phyloP scores from a whole-genome alignment of 331 rosid species.

The Malus hybrid region DNA sequence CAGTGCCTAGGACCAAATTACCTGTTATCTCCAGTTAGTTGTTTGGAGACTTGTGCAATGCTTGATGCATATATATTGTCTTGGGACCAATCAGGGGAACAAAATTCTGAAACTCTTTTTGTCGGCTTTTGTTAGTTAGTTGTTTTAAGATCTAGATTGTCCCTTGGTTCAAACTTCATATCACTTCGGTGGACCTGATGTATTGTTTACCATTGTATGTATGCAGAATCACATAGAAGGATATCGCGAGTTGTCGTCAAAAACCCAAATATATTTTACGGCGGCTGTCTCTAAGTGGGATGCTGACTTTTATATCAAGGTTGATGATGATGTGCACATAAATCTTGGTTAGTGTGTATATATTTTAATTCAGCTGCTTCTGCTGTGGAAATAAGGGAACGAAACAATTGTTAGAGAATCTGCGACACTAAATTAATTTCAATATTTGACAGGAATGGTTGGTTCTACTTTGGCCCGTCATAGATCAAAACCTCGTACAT shows the following conservation, averaged over 20 bases:
- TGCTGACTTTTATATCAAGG: conserved; percentile 58
- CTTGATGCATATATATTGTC: neutral
- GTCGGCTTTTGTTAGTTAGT: neutral
- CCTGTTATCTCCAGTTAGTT: conserved; percentile 1
- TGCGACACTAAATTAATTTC: neutral
- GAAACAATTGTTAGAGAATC: neutral
- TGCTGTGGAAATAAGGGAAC: neutral
- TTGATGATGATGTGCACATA: conserved; percentile 55
- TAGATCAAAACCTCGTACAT: conserved; percentile 50
- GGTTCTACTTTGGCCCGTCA: conserved; percentile 55
- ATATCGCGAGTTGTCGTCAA: conserved; percentile 48
- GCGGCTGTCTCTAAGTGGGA: conserved; percentile 53
- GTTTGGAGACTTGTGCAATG: neutral
- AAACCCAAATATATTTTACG: conserved; percentile 46
- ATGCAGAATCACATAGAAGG: conserved; percentile 54
- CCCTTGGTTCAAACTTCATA: neutral
- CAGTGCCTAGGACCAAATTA: neutral
- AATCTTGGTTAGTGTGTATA: conserved; percentile 36
- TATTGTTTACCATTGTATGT: neutral
- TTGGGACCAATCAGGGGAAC: neutral
- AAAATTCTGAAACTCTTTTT: neutral
- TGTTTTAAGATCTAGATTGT: neutral
- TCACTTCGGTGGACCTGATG: neutral
- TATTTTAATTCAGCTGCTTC: neutral
- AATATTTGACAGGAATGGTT: conserved; percentile 37